Percentiles rank a stretch among this genome's conserved stretches.
Evolutionary conservation across 179 eudicot genomes (phyloP).

Genomic region (Silene coronaria): DNA sequence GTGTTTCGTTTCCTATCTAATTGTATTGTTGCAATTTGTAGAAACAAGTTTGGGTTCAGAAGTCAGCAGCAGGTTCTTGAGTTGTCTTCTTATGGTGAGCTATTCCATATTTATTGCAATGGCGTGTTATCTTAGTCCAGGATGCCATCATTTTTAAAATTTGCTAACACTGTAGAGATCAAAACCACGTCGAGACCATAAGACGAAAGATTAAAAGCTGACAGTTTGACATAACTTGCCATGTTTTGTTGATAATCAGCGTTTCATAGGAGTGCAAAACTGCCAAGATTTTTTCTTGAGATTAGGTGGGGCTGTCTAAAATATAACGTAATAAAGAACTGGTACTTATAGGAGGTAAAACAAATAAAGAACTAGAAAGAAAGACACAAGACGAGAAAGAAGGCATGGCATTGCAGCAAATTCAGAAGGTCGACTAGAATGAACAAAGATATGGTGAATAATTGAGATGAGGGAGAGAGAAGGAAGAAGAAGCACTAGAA

Average conservation of each 20-base stretch:
- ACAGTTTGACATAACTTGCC: background rate
- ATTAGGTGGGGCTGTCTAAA: background rate
- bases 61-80: conserved; percentile 68
- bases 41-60: conserved; percentile 96
- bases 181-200: background rate
- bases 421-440: no score
- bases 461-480: background rate
- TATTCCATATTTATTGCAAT: background rate
- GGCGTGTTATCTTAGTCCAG: background rate
- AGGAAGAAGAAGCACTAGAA: background rate
- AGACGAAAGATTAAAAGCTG: background rate
- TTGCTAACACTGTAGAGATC: background rate
- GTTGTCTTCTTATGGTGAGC: conserved; percentile 43
- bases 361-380: no score
- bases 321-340: background rate
- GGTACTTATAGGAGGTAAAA: no score
- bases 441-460: background rate
- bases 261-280: background rate
- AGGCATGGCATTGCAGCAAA: background rate
- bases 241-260: background rate
- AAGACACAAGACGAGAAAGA: background rate
- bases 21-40: conserved; percentile 30
- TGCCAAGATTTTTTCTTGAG: background rate
- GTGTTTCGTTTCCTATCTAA: background rate
- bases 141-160: background rate